phyloP scores from a whole-genome alignment of 2,329 filamentous ascomycete genomes.

The Polytolypa hystricis region DNA sequence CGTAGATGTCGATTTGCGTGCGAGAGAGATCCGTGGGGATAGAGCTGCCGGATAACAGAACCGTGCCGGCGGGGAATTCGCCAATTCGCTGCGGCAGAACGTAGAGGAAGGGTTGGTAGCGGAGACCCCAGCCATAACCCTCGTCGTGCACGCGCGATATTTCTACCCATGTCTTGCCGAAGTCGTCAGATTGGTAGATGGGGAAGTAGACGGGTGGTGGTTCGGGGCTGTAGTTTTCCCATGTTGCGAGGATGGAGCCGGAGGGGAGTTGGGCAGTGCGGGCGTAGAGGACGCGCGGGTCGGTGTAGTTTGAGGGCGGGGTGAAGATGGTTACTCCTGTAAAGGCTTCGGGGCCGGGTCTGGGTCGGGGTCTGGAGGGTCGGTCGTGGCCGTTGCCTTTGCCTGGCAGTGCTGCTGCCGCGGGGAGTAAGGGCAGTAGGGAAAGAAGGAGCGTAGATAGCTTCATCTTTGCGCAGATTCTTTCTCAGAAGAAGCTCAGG shows the following conservation, averaged over 20 bases:
- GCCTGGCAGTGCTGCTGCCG: no score
- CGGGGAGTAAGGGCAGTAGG: no score
- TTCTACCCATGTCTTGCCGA: slow-evolving; percentile 51
- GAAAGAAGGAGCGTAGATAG: no score
- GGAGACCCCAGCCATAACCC: slow-evolving; percentile 53
- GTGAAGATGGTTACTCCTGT: no score
- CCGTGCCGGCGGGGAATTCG: slow-evolving; percentile 49
- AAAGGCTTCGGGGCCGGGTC: no score
- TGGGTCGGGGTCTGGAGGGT: no score
- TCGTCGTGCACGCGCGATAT: slow-evolving; percentile 53
- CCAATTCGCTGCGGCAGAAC: slow-evolving; percentile 49
- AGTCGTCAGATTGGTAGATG: slow-evolving; percentile 40
- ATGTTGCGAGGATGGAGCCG: slow-evolving; percentile 40
- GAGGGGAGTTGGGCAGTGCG: slow-evolving; percentile 37
- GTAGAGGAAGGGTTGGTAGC: slow-evolving; percentile 60
- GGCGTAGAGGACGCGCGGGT: slow-evolving; percentile 42
- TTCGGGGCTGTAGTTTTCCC: slow-evolving; percentile 45
- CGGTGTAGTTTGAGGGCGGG: slow-evolving; percentile 25
- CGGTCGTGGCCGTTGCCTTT: no score
- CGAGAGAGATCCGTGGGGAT: slow-evolving; percentile 43
- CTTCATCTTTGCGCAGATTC: no score
- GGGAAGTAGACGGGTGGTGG: slow-evolving; percentile 45
- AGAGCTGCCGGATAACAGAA: slow-evolving; percentile 51
- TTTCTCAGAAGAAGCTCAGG: no score
- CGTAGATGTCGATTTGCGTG: slow-evolving; percentile 61